Conservation (phyloP, 2,329 filamentous ascomycete genomes). For the Xylariaceae sp. region DNA sequence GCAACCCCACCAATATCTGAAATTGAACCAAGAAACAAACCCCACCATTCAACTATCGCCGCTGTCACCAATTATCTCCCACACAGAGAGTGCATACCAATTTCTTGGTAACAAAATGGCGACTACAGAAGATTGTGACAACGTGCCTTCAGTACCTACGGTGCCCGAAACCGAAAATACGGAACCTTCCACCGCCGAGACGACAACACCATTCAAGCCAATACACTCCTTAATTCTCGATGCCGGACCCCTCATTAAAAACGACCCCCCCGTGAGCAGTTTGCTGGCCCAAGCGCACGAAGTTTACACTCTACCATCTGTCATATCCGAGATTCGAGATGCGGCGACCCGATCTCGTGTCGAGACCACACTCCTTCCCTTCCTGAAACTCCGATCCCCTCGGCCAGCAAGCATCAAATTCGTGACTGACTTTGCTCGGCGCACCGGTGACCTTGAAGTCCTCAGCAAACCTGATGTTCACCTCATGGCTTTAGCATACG, state of each 20-base stretch:
- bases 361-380: conserved; percentile 84
- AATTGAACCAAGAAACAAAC: conserved; percentile 27
- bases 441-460: conserved; percentile 87
- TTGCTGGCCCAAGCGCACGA: conserved; percentile 78
- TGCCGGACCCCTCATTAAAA: conserved; percentile 91
- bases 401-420: conserved; percentile 78
- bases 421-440: conserved; percentile 83
- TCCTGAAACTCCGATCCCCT: conserved; percentile 79
- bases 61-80: neutral
- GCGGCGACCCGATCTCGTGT: conserved; percentile 79
- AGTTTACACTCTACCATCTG: conserved; percentile 83
- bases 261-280: conserved; percentile 83
- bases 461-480: conserved; percentile 89
- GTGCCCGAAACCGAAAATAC: neutral
- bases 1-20: conserved; percentile 9
- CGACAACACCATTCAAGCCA: conserved; percentile 60
- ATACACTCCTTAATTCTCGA: conserved; percentile 88
- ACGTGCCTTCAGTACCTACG: conserved; percentile 25
- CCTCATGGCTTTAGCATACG: conserved; percentile 88
- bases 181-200: neutral
- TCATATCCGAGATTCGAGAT: conserved; percentile 89
- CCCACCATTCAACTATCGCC: conserved; percentile 30
- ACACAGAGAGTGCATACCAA: neutral
- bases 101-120: conserved; percentile 14
- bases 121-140: conserved; percentile 15